Base-by-base conservation (phyloP, 2,329 filamentous ascomycete genomes). In the Scedosporium dehoogii region DNA sequence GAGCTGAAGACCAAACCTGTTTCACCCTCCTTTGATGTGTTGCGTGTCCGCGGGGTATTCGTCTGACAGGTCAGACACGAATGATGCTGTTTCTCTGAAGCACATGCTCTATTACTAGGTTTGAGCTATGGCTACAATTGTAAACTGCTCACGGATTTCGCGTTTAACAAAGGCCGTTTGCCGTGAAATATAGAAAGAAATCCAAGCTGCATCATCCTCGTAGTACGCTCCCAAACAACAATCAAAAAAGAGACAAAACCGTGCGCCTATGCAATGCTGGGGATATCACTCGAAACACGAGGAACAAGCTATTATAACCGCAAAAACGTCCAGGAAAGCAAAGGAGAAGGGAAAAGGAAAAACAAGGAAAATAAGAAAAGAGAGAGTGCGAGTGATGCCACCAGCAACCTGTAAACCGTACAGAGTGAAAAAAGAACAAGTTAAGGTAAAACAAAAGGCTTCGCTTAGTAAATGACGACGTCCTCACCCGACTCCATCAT, bases 401-500 rank as follows among this genome's bases (percentile, higher is more conserved):
- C 29, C 16, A 42, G 38, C n/a, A 18, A 18, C 53, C n/a, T 1
- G 44, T 48, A 18, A 23, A 10, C 21, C n/a, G 44, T 48, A 48
- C 21, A 27, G 18, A 6, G 21, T 23, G 7, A 55, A 23, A 25
- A 3, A 61, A 62, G 33, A 29, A 38, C 29, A 1, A 60, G 29
- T 33, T 9, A 33, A 9, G 29, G 25, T 3, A 33, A 33, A 33
- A 33, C 1, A 51, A 10, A 16, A 16, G 38, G 53, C 44, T 56
- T 38, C 55, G 18, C 56, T 82, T 78, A 96, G 77, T 96, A 96
- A 64, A 96, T 93, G 61, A 96, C 91, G 68, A 88, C 92, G 70
- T 96, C 92, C 76, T 97, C 92, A 64, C 91, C 90, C 62, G 88
- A 90, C 73, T 91, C 89, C 61, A 94, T 86, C 67, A 96, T 81